A percentile compares a stretch with the other conserved stretches of the same genome.
These are phyloP conservation scores for Thalassiosira mediterranea DNA, from an alignment of 352 stramenopile genomes.

Conservation along the genomic window DNA sequence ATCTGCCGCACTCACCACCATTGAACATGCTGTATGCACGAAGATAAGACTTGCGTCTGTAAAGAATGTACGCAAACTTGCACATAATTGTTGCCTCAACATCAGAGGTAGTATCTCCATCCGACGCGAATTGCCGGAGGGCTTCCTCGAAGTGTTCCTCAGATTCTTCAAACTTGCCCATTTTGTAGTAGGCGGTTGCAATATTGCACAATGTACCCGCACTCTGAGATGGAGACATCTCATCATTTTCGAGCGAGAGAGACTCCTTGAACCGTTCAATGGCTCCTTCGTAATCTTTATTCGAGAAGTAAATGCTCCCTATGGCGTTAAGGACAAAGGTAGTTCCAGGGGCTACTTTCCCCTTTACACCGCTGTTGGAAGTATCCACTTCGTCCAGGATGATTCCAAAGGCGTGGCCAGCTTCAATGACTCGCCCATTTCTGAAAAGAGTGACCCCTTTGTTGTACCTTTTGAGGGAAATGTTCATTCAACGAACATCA, in stretches of 20 bases:
- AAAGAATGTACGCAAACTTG: conserved; percentile 8
- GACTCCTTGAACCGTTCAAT: conserved; percentile 4
- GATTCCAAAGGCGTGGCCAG: conserved; percentile 11
- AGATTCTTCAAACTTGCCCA: conserved; percentile 4
- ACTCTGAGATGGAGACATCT: not conserved
- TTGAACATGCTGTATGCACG: not conserved
- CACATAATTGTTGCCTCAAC: not conserved
- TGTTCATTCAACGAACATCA: not conserved
- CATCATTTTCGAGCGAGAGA: not conserved
- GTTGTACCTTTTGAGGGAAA: conserved; percentile 6
- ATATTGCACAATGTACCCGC: conserved; percentile 10
- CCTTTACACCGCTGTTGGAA: not conserved
- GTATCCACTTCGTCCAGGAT: conserved; percentile 4
- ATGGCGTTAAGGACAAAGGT: conserved; percentile 16
- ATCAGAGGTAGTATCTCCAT: not conserved
- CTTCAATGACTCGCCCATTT: conserved; percentile 2
- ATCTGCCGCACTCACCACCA: conserved; percentile 1
- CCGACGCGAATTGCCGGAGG: not conserved
- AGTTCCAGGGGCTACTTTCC: not conserved
- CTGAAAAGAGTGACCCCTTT: conserved; percentile 6
- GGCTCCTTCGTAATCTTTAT: conserved; percentile 5
- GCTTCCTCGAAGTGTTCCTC: not conserved
- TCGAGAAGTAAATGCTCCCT: conserved; percentile 13
- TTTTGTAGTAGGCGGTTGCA: conserved; percentile 8
- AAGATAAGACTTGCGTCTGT: conserved; percentile 1